phyloP scores from a whole-genome alignment of 768 basidiomycete genomes.

The Atractiella rhizophila region DNA sequence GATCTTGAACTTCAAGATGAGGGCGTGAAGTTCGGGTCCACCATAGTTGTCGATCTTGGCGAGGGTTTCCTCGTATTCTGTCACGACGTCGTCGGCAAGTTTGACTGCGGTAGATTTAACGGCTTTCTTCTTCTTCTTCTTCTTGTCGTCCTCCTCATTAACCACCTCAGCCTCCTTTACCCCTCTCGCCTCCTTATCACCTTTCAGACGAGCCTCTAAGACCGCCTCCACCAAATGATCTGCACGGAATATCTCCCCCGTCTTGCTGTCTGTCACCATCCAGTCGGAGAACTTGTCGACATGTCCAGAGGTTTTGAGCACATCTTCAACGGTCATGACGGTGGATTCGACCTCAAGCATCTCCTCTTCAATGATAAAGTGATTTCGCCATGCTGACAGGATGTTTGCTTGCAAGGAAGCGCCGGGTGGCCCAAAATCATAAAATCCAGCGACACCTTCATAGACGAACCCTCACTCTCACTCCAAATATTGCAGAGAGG shows the following conservation, averaged over 20 bases:
- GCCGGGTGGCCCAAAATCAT: conserved; percentile 34
- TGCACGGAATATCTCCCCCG: conserved; percentile 86
- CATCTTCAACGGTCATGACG: conserved; percentile 80
- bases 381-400: conserved; percentile 81
- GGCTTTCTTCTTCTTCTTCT: conserved; percentile 43
- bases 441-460: conserved; percentile 79
- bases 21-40: conserved; percentile 63
- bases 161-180: conserved; percentile 10
- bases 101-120: conserved; percentile 40
- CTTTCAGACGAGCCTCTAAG: conserved; percentile 63
- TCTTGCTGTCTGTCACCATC: conserved; percentile 92
- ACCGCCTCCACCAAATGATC: conserved; percentile 89
- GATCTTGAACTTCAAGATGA: conserved; percentile 55
- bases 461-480: no score
- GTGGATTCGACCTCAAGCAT: conserved; percentile 98
- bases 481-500: neutral
- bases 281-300: conserved; percentile 95
- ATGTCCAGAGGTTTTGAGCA: conserved; percentile 91
- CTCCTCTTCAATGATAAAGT: conserved; percentile 92
- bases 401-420: conserved; percentile 91
- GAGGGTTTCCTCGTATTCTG: conserved; percentile 53
- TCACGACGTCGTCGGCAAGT: conserved; percentile 44
- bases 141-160: conserved; percentile 33
- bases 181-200: conserved; percentile 72
- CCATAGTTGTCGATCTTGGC: conserved; percentile 87